Evolutionary conservation across 257 asterid species (phyloP), one percentile per base, ranked within the genome.

Genomic region (Cordia subcordata): DNA sequence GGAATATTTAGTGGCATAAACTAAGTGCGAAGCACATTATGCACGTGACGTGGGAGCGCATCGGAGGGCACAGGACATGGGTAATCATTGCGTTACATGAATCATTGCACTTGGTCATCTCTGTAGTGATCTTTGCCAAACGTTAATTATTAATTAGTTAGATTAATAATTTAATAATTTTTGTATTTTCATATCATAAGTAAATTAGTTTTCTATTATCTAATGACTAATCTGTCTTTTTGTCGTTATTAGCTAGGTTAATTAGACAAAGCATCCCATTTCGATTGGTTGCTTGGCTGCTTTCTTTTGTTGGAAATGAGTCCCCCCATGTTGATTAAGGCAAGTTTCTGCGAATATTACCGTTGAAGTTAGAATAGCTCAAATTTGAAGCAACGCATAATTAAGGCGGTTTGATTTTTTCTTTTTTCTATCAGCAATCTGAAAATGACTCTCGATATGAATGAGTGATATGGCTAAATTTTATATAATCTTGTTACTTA

Each of bases 31-130:
- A 23, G 22, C 64, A 45, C 55, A 54, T 15, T 60, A 53, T 45
- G 4, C 65, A 61, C 47, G 65, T 32, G 57, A 60, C 8, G 32
- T 12, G 35, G 20, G 22, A 45, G 23, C 54, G 42, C 53, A 13
- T n/a, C 45, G 21, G 5, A n/a, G 27, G 39, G 16, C n/a, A 35
- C 4, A 10, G 13, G 23, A 16, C 21, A 10, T 6, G 60, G n/a
- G 5, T 17, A 39, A 57, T 38, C 50, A 57, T 39, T 39, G n/a
- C 42, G 9, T 10, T 22, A 13, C 53, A 11, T 21, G 17, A 27
- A 6, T 27, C 35, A 27, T 27, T 27, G 4, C 35, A 27, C 35
- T 1, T 27, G 35, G 35, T 27, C n/a, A n/a, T n/a, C 6, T 27
- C 6, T 27, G 35, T 27, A 27, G 35, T 6, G 35, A 27, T 27